Conservation (phyloP, 2,329 filamentous ascomycete species). For the Colletotrichum orbiculare region DNA sequence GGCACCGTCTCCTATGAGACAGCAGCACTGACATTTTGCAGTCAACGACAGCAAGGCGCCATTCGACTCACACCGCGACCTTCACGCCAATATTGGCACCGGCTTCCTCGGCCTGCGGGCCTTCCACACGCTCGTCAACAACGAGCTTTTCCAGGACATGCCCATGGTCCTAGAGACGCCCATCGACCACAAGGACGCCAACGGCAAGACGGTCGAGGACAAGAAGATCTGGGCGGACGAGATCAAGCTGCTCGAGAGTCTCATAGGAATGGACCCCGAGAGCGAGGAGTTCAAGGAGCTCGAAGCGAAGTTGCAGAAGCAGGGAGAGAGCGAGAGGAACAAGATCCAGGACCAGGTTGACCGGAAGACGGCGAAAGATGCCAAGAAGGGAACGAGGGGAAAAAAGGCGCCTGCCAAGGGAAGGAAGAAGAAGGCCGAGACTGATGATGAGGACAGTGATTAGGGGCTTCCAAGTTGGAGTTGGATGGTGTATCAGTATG, state of each 20-base stretch:
- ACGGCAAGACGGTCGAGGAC: slow-evolving; percentile 79
- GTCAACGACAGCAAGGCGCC: slow-evolving; percentile 97
- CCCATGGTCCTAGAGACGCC: slow-evolving; percentile 98
- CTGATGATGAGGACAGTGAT: slow-evolving; percentile 48
- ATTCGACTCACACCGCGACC: slow-evolving; percentile 80
- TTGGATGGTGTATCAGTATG: slow-evolving; percentile 32
- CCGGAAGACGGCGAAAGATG: slow-evolving; percentile 73
- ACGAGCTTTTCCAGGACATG: slow-evolving; percentile 77
- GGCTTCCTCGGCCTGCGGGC: slow-evolving; percentile 91
- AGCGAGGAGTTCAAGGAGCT: slow-evolving; percentile 76
- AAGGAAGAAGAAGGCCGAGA: slow-evolving; percentile 45
- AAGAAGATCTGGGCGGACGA: slow-evolving; percentile 89
- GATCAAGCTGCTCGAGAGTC: slow-evolving; percentile 91
- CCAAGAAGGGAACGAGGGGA: slow-evolving; percentile 54
- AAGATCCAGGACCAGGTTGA: slow-evolving; percentile 84
- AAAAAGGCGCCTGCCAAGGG: slow-evolving; percentile 47
- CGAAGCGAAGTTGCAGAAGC: slow-evolving; percentile 72
- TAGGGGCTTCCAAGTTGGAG: slow-evolving; percentile 32
- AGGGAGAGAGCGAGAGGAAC: slow-evolving; percentile 77
- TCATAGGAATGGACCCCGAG: slow-evolving; percentile 86
- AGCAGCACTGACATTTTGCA: slow-evolving; percentile 38
- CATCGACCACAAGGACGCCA: slow-evolving; percentile 75
- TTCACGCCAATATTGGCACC: slow-evolving; percentile 96
- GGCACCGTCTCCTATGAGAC: too few relatives aligned
- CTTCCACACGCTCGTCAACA: slow-evolving; percentile 93